These are phyloP conservation scores for Xylaria sp. DNA, from an alignment of 2,329 filamentous ascomycete genomes.

Conservation along the genomic window DNA sequence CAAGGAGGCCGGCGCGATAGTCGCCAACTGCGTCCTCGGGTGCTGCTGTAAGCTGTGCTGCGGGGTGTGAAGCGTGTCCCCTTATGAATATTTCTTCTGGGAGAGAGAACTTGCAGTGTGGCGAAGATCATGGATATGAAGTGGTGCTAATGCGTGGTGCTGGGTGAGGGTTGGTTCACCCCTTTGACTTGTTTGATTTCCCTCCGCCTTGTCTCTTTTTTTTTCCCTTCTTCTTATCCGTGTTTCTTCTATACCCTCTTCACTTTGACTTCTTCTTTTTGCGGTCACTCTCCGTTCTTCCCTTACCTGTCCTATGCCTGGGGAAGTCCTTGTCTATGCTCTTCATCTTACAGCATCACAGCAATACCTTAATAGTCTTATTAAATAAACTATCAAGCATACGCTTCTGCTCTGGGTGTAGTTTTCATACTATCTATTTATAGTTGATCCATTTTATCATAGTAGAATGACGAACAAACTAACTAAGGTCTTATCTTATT, in stretches of 20 bases:
- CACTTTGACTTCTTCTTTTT: neutral
- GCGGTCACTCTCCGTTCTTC: neutral
- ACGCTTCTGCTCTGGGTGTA: neutral
- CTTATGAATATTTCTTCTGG: neutral
- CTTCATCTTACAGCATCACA: neutral
- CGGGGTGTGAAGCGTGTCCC: neutral
- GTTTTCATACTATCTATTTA: neutral
- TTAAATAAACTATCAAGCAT: neutral
- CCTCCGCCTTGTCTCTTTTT: neutral
- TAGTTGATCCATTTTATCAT: no score
- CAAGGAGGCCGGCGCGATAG: neutral
- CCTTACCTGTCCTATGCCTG: neutral
- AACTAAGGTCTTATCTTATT: no score
- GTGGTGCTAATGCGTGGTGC: neutral
- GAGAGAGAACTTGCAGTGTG: neutral
- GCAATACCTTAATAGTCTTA: neutral
- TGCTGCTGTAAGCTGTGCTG: constrained; percentile 13
- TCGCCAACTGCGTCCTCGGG: constrained; percentile 13
- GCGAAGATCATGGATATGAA: neutral
- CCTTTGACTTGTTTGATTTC: neutral
- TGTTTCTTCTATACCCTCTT: neutral
- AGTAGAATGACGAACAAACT: no score
- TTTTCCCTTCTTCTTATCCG: neutral
- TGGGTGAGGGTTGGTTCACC: neutral
- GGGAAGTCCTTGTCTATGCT: neutral